Evolutionary conservation across 2,329 filamentous ascomycete genomes (phyloP).

Genomic region (Aspergillus glaucus): DNA sequence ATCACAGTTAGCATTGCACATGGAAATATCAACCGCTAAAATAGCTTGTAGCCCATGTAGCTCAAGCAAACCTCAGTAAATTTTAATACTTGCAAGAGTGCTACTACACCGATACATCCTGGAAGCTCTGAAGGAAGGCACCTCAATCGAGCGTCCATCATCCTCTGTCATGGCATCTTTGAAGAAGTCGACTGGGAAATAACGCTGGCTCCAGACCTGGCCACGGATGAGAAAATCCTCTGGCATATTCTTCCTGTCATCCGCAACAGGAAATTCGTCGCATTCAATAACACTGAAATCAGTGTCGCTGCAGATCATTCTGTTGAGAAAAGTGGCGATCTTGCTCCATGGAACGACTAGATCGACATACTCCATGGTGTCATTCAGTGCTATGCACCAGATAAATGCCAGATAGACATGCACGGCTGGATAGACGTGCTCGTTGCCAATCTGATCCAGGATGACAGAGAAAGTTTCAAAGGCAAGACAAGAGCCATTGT

Average conservation of each 20-base stretch:
- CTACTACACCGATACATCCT: not conserved
- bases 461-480: constrained; percentile 39
- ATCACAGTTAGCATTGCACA: too few species aligned
- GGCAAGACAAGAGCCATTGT: constrained; percentile 35
- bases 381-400: constrained; percentile 34
- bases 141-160: not conserved
- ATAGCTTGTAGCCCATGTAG: too few species aligned
- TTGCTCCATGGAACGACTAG: constrained; percentile 45
- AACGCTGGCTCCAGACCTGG: constrained; percentile 45
- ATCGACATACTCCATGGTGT: constrained; percentile 35
- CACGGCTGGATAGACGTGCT: constrained; percentile 49
- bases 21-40: too few species aligned
- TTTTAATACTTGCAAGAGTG: not conserved
- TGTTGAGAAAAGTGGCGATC: constrained; percentile 49
- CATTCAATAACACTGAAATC: constrained; percentile 31
- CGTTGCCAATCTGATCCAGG: constrained; percentile 43
- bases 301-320: constrained; percentile 38
- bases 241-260: constrained; percentile 45
- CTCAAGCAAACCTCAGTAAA: constrained; percentile 7
- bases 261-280: constrained; percentile 37
- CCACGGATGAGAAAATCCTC: constrained; percentile 57
- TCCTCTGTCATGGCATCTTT: constrained; percentile 4
- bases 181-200: constrained; percentile 49
- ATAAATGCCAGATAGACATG: constrained; percentile 52
- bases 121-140: not conserved